These are phyloP conservation scores for Tuctoria greenei DNA, from an alignment of 176 grass and related monocot genomes.

Conservation along the genomic window DNA sequence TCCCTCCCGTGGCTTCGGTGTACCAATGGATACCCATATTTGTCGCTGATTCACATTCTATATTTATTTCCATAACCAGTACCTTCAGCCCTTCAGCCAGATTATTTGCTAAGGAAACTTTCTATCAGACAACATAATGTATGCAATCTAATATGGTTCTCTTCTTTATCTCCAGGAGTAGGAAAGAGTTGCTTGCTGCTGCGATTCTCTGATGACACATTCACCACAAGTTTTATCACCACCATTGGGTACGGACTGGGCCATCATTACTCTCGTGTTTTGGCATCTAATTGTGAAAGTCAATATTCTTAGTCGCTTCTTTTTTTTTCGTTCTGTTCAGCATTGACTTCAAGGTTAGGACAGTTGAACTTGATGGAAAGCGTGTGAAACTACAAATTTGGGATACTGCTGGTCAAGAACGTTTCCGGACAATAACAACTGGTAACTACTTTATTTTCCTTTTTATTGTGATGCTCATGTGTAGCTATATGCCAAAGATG, in stretches of 20 bases:
- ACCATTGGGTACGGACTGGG: conserved; percentile 45
- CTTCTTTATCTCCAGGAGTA: conserved; percentile 47
- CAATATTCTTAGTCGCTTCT: conserved; percentile 11
- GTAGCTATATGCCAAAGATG: not conserved
- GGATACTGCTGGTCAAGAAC: conserved; percentile 94
- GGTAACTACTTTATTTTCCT: conserved; percentile 35
- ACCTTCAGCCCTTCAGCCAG: too few species aligned
- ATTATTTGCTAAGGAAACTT: not conserved
- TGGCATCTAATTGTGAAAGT: conserved; percentile 12
- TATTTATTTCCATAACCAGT: not conserved
- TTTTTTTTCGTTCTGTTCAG: conserved; percentile 21
- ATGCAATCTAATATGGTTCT: conserved; percentile 16
- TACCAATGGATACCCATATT: conserved; percentile 5
- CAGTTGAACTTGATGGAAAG: conserved; percentile 83
- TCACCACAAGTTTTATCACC: conserved; percentile 72
- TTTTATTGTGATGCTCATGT: conserved; percentile 1
- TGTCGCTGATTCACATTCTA: not conserved
- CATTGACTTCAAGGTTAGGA: conserved; percentile 92
- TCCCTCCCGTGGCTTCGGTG: too few species aligned
- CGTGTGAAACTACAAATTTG: conserved; percentile 91
- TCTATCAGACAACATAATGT: not conserved
- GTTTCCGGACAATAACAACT: conserved; percentile 88
- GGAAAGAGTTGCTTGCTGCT: conserved; percentile 71
- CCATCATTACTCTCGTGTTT: not conserved
- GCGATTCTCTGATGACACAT: conserved; percentile 64